Evolutionary conservation across 1,139 yeast species (phyloP), one percentile per base, ranked within the genome.

Genomic region (Blastobotrys proliferans): DNA sequence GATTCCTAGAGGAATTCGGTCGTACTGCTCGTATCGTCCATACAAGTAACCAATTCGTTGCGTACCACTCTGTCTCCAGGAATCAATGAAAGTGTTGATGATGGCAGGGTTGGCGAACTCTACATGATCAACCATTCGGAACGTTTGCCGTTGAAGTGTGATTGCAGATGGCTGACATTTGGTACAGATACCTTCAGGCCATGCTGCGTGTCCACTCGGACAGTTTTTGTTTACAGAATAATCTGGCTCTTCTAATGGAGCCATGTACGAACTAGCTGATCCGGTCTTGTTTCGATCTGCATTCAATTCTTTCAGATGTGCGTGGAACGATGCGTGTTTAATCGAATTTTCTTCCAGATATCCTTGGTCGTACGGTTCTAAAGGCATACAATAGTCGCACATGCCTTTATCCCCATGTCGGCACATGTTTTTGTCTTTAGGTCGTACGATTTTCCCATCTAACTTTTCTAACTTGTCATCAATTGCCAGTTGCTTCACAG

Each of bases 151-250:
- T 61, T 84, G 95, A 50, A 94, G 70, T 0, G 97, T 88, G 46
- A 94, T 87, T 0, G 96, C 94, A 1, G 95, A 80, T 0, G 98
- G 97, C 63, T 90, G 97, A 63, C 98, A 92, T 62, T 88, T 87
- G n/a, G 95, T 83, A 60, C 98, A 92, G 51, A 92, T 88, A 0
- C 97, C 97, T 43, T 71, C 74, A 1, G 98, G 97, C 83, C 95
- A 90, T 6, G 95, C 92, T 37, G 82, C 78, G 63, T 92, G 98
- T 0, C 96, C 96, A 34, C 79, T 73, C 1, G 74, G 74, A 59
- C 97, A 88, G 11, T 73, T 66, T 49, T 74, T 71, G 49, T 77
- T 72, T 25, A 92, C 85, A 31, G 65, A 61, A 62, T 74, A 92
- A 54, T 79, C 70, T 1, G 94, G 86, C 54, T 81, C 84, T 24